Evolutionary conservation across 225 moss, liverwort and hornwort genomes (phyloP), one percentile per base, ranked within the genome.

Genomic region (Marchantia paleacea): DNA sequence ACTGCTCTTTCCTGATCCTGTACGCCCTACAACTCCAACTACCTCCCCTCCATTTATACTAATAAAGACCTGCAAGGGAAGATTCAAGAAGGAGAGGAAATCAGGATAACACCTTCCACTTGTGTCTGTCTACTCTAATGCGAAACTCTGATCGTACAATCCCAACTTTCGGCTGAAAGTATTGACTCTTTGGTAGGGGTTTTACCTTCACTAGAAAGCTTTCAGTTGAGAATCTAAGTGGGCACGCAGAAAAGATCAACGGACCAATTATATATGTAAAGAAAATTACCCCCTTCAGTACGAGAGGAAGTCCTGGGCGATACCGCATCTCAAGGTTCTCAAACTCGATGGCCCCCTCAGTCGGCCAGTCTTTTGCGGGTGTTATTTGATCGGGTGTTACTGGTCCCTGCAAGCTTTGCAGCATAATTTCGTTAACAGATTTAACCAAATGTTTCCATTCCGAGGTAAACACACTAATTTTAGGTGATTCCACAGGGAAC

Each of bases 21-120:
- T 89, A 66, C 89, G 84, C 29, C 89, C 89, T 24, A 89, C 89
- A 72, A 89, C 81, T 24, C 89, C 89, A 58, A 89, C 83, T 20
- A 82, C 80, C 79, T 89, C 89, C 22, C 84, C 86, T 48, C 86
- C 86, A 71, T 71, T 29, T 58, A 89, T 70, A 24, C 39, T 82
- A 29, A 89, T 82, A 30, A 79, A 80, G 20, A 89, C 84, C 84
- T 87, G 80, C 30, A 68, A 68, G 29, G 62, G n/a, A 62, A 58
- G 14, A 20, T 62, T 62, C n/a, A 68, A 5, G 29, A 31, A 68
- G 26, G 10, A 24, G 9, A 22, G 28, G 7, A 68, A 68, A 0
- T 62, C 61, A 61, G 68, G 30, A 12, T 68, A 63, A n/a, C 63
- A 63, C n/a, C 22, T 63, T 63, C 8, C 63, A 16, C 39, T 39